Percentiles rank a stretch among this genome's conserved stretches.
phyloP scores from a whole-genome alignment of 352 stramenopile species.

The Pythium monospermum region DNA sequence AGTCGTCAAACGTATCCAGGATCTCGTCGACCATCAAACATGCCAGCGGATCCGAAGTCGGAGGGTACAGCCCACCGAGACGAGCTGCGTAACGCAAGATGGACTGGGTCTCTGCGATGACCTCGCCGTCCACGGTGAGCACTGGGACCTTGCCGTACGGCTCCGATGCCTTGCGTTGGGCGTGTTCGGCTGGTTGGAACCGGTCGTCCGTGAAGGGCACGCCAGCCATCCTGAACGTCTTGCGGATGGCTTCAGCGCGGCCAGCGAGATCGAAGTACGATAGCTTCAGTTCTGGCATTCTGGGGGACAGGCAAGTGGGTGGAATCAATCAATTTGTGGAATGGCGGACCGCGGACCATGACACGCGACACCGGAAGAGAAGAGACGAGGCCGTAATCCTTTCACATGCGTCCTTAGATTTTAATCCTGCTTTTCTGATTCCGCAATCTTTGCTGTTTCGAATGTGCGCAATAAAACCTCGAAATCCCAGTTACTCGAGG shows the following conservation, averaged over 20 bases:
- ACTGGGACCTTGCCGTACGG: slow-evolving; percentile 26
- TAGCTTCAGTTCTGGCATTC: too few relatives aligned
- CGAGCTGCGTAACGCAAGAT: slow-evolving; percentile 29
- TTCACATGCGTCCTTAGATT: too few relatives aligned
- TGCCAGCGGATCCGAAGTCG: not conserved
- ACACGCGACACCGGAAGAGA: too few relatives aligned
- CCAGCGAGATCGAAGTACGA: slow-evolving; percentile 34
- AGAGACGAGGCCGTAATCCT: too few relatives aligned
- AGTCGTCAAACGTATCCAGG: slow-evolving; percentile 6
- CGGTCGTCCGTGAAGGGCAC: slow-evolving; percentile 33
- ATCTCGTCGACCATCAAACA: slow-evolving; percentile 6
- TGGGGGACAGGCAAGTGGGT: too few relatives aligned
- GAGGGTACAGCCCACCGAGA: slow-evolving; percentile 15
- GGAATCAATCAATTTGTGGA: too few relatives aligned
- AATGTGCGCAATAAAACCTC: too few relatives aligned
- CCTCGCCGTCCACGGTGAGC: slow-evolving; percentile 21
- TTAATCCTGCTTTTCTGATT: too few relatives aligned
- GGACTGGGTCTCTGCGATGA: slow-evolving; percentile 23
- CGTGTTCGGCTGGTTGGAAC: slow-evolving; percentile 17
- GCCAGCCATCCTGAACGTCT: slow-evolving; percentile 21
- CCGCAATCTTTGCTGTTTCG: too few relatives aligned
- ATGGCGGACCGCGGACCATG: too few relatives aligned
- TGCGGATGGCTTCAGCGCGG: slow-evolving; percentile 27
- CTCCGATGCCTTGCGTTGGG: slow-evolving; percentile 14
- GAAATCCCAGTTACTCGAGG: too few relatives aligned